phyloP scores from a whole-genome alignment of 202 grass and related monocot genomes.

The Carex sylvatica region DNA sequence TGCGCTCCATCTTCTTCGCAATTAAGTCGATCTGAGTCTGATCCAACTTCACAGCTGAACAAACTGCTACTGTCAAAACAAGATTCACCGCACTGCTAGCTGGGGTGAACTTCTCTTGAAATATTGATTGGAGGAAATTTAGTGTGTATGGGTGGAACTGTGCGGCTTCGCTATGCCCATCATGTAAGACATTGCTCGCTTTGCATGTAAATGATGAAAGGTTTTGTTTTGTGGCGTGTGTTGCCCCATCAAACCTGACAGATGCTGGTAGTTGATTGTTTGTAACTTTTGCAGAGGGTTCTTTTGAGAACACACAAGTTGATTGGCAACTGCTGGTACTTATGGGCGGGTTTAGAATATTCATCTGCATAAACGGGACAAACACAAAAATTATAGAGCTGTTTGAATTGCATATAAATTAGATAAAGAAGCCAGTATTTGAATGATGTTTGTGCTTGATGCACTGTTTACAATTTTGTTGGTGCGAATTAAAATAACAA shows the following conservation, averaged over 20 bases:
- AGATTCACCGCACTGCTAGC: not conserved
- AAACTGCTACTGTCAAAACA: conserved; percentile 57
- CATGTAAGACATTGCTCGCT: conserved; percentile 7
- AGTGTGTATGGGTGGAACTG: conserved; percentile 60
- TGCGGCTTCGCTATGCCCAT: not conserved
- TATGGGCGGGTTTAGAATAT: conserved; percentile 69
- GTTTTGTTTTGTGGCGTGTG: conserved; percentile 9
- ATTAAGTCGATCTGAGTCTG: conserved; percentile 70
- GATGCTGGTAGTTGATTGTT: conserved; percentile 31
- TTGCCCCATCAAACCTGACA: conserved; percentile 41
- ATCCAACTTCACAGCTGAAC: conserved; percentile 77
- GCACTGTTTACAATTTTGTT: not conserved
- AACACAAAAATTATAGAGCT: not conserved
- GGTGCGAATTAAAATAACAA: not conserved
- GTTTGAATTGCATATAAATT: not conserved
- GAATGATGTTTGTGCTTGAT: not conserved
- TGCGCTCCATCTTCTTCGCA: conserved; percentile 76
- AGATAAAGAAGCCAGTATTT: not conserved
- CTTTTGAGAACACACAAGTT: conserved; percentile 28
- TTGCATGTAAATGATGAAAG: not conserved
- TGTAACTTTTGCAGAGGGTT: conserved; percentile 1
- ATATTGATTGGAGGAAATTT: conserved; percentile 56
- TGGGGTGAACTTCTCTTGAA: conserved; percentile 32
- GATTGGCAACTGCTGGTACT: conserved; percentile 35
- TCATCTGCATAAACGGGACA: conserved; percentile 53